Percentiles rank a stretch among this genome's conserved stretches.
These are phyloP conservation scores for Diaporthe vexans DNA, from an alignment of 2,329 filamentous ascomycete genomes.

Conservation along the genomic window DNA sequence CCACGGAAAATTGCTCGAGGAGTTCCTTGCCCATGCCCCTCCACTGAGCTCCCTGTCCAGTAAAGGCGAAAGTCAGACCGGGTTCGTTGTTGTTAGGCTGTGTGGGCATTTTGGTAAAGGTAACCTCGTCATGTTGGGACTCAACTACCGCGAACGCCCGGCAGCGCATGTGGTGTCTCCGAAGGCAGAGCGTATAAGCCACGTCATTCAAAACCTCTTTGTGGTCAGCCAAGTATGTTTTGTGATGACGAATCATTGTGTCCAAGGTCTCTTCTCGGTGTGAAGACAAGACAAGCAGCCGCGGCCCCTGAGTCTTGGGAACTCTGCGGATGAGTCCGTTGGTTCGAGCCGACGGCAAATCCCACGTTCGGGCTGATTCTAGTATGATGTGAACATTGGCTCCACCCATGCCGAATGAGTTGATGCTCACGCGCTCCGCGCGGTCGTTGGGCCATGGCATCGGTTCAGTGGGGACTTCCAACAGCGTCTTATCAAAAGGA, in stretches of 20 bases:
- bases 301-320: background rate
- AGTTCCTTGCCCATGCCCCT: background rate
- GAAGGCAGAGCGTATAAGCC: background rate
- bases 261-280: background rate
- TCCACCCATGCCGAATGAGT: slow-evolving; percentile 54
- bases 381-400: slow-evolving; percentile 50
- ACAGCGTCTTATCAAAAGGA: slow-evolving; percentile 42
- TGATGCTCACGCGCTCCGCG: slow-evolving; percentile 48
- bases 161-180: background rate
- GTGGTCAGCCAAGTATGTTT: background rate
- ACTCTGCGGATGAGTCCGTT: background rate
- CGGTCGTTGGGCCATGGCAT: slow-evolving; percentile 50
- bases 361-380: background rate
- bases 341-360: background rate
- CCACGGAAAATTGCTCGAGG: background rate
- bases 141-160: background rate
- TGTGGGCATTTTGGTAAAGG: background rate
- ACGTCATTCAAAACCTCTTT: background rate
- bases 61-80: background rate
- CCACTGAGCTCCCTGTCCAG: background rate
- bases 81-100: background rate
- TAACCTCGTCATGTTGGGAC: background rate
- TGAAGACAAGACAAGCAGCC: background rate
- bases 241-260: background rate
- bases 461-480: slow-evolving; percentile 47